Evolutionary conservation across 2,329 filamentous ascomycete genomes (phyloP), one percentile per base, ranked within the genome.

Genomic region (Elsinoe ampelina): DNA sequence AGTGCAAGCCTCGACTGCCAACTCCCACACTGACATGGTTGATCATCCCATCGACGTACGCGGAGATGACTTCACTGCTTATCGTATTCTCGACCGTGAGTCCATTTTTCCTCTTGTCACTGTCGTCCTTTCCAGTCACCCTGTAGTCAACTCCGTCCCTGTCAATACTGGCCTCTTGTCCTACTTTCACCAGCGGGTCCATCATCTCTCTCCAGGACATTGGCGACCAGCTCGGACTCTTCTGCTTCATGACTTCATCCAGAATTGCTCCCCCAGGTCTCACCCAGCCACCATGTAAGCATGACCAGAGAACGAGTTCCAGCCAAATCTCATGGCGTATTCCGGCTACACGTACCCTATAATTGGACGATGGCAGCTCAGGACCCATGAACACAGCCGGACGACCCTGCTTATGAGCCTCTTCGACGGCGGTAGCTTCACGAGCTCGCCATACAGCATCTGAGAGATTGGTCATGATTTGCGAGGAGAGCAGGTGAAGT

Each of bases 61-160:
- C 77, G 54, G 75, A 70, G 22, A 83, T 73, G 10, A 84, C 74
- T 66, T 85, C 82, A 41, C 73, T 72, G 63, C 80, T 83, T 62
- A 85, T 75, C 0, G 78, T 82, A 51, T 72, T 67, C 36, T 67
- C 66, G 8, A 74, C 70, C 15, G 51, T 59, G 22, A 38, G 22
- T 11, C 54, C 48, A 8, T 26, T 34, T 5, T 58, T 26, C 1
- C 35, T 26, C 11, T 38, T 17, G 32, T 35, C 26, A 34, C 19
- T 26, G 15, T 13, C n/a, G 15, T 22, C 30, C 15, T n/a, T 20
- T 6, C 54, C 50, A 3, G 63, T 66, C 59, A 67, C 67, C 7
- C 65, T 41, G 42, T 63, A 67, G 60, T 60, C 67, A 57, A 65
- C 62, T 12, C 61, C 61, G 30, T 63, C 61, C 66, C 65, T 70